phyloP scores from a whole-genome alignment of 805 yeast species.

The Cyberlindnera petersonii region DNA sequence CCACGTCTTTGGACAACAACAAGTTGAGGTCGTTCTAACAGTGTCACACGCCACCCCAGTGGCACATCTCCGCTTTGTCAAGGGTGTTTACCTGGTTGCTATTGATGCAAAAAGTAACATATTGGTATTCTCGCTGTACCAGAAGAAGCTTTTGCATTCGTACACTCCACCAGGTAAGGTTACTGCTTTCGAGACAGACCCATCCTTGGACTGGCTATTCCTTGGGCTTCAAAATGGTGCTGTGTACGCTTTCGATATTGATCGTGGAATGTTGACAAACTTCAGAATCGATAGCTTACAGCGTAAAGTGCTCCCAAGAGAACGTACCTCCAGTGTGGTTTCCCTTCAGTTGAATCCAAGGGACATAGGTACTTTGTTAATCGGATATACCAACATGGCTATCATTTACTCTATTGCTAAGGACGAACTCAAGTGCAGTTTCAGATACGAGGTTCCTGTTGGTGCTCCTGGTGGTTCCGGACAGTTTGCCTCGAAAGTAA shows the following conservation, averaged over 20 bases:
- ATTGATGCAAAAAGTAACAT: constrained; percentile 59
- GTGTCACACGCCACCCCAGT: constrained; percentile 49
- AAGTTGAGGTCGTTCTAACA: constrained; percentile 66
- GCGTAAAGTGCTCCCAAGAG: constrained; percentile 51
- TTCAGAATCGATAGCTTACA: constrained; percentile 70
- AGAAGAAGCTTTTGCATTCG: constrained; percentile 56
- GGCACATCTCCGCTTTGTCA: constrained; percentile 58
- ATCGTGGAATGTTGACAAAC: constrained; percentile 64
- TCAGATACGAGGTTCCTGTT: constrained; percentile 59
- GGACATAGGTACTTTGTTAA: constrained; percentile 73
- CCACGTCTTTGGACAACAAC: constrained; percentile 78
- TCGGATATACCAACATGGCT: constrained; percentile 68
- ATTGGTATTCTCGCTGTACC: constrained; percentile 64
- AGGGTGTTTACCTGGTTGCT: constrained; percentile 77
- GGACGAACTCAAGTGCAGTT: constrained; percentile 50
- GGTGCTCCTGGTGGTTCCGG: constrained; percentile 72
- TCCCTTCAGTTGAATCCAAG: constrained; percentile 82
- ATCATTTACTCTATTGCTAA: constrained; percentile 64
- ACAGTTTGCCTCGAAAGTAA: constrained; percentile 23
- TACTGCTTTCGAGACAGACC: constrained; percentile 74
- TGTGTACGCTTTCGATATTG: constrained; percentile 72
- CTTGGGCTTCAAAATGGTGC: constrained; percentile 79
- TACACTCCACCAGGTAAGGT: constrained; percentile 62
- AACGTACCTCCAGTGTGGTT: constrained; percentile 58
- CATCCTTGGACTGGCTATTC: constrained; percentile 81